phyloP scores from a whole-genome alignment of 1,139 yeast species.

The Kodamaea fungicola region DNA sequence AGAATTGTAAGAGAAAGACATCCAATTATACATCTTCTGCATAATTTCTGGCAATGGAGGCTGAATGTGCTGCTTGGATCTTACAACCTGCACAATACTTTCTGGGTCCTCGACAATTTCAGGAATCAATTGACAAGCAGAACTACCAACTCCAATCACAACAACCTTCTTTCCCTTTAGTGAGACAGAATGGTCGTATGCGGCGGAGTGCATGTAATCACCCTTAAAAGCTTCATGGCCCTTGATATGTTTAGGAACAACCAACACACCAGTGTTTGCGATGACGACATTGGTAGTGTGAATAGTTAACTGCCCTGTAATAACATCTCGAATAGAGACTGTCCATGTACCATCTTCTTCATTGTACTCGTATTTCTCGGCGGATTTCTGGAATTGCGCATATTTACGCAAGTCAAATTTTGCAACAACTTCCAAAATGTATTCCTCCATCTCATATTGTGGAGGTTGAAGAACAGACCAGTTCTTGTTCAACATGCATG shows the following conservation, averaged over 20 bases:
- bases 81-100: slow-evolving; percentile 31
- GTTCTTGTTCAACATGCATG: slow-evolving; percentile 36
- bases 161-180: slow-evolving; percentile 24
- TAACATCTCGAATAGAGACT: slow-evolving; percentile 28
- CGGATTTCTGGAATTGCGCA: slow-evolving; percentile 22
- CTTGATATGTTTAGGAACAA: slow-evolving; percentile 27
- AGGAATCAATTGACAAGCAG: slow-evolving; percentile 21
- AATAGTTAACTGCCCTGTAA: slow-evolving; percentile 25
- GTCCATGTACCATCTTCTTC: slow-evolving; percentile 36
- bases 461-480: slow-evolving; percentile 49
- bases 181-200: slow-evolving; percentile 42
- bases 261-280: slow-evolving; percentile 39
- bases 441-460: slow-evolving; percentile 47
- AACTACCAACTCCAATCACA: slow-evolving; percentile 24
- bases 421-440: slow-evolving; percentile 37
- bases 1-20: slow-evolving; percentile 26
- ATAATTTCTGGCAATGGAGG: slow-evolving; percentile 34
- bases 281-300: slow-evolving; percentile 30
- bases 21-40: slow-evolving; percentile 19
- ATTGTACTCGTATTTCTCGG: slow-evolving; percentile 28
- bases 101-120: slow-evolving; percentile 29
- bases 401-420: slow-evolving; percentile 31
- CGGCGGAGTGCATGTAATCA: slow-evolving; percentile 44
- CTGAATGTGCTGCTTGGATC: slow-evolving; percentile 39
- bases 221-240: slow-evolving; percentile 46